Base-by-base conservation (phyloP, 306 rosid genomes). In the Lupinus albus region DNA sequence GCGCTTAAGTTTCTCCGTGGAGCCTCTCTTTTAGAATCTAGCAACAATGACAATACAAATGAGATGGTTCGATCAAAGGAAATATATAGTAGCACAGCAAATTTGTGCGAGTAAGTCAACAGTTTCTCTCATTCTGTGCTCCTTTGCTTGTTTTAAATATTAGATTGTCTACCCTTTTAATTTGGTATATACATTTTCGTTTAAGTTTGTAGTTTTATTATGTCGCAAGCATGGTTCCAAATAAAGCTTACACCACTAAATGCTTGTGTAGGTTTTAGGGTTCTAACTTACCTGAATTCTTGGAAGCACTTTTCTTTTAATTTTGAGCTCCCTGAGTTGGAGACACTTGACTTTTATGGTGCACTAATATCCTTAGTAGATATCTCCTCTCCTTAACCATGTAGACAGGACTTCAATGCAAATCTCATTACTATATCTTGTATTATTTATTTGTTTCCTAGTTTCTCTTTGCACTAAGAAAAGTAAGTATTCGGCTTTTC, bases 1-100 rank as follows among this genome's bases (percentile, higher is more conserved):
- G 95, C 94, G 54, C 89, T 94, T 53, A 94, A 91, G 89, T 94
- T 94, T 87, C 97, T 94, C 76, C 78, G 82, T 73, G 99, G 96
- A 59, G 96, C 97, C 75, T 84, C 92, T 50, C 73, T 88, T 59
- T 71, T 82, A 55, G 99, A 94, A 72, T 80, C 88, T 67, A 73
- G 85, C 57, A 76, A 74, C 83, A 81, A 14, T 39, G 99, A 87
- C 67, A 71, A 78, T 74, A 70, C 85, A 68, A 93, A 88, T 73
- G 96, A 91, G 73, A 75, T 78, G 79, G 61, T 59, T 78, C 87
- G 79, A 39, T 82, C 97, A 49, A 81, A 75, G 51, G 77, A 78
- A 69, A 72, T 84, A 51, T 94, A 94, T 71, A 87, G 96, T 51
- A 86, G 89, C 85, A 94, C 99, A 6, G 96, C 91, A 14, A 87